These are phyloP conservation scores for Leccinum fibrillosum DNA, from an alignment of 768 basidiomycete species.

Conservation along the genomic window DNA sequence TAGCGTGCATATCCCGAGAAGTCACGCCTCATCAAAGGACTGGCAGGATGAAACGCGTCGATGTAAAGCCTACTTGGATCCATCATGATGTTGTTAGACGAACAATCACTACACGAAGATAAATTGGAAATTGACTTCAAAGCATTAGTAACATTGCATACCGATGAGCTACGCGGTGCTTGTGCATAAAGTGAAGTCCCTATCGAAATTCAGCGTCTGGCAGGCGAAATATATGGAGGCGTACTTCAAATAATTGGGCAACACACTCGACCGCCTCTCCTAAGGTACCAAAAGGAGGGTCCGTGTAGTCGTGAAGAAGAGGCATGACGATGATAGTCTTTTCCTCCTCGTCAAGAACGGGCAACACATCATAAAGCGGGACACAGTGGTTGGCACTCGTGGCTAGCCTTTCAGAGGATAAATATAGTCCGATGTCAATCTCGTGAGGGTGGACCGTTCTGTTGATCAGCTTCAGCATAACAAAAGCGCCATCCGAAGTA, in stretches of 20 bases:
- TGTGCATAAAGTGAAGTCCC: not conserved
- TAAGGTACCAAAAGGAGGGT: not conserved
- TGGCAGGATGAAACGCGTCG: not conserved
- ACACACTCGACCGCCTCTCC: not conserved
- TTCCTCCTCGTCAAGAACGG: slow-evolving; percentile 9
- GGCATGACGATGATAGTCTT: slow-evolving; percentile 34
- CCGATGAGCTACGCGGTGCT: not conserved
- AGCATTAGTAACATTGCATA: not conserved
- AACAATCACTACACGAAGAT: not conserved
- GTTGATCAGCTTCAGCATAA: slow-evolving; percentile 31
- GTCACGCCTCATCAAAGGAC: not conserved
- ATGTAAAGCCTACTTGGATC: not conserved
- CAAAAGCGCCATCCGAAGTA: slow-evolving; percentile 22
- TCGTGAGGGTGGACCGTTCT: slow-evolving; percentile 24
- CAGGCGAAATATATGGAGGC: too few species aligned
- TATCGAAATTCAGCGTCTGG: not conserved
- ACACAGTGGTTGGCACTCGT: slow-evolving; percentile 33
- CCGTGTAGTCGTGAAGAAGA: slow-evolving; percentile 23
- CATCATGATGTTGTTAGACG: not conserved
- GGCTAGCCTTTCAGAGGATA: not conserved
- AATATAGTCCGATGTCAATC: slow-evolving; percentile 26
- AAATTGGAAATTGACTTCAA: not conserved
- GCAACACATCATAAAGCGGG: slow-evolving; percentile 26
- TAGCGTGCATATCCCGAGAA: not conserved
- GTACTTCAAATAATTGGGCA: not conserved